Evolutionary conservation across 441 rosid genomes (phyloP), one percentile per base, ranked within the genome.

Genomic region (Euphorbia schlechtendalii): DNA sequence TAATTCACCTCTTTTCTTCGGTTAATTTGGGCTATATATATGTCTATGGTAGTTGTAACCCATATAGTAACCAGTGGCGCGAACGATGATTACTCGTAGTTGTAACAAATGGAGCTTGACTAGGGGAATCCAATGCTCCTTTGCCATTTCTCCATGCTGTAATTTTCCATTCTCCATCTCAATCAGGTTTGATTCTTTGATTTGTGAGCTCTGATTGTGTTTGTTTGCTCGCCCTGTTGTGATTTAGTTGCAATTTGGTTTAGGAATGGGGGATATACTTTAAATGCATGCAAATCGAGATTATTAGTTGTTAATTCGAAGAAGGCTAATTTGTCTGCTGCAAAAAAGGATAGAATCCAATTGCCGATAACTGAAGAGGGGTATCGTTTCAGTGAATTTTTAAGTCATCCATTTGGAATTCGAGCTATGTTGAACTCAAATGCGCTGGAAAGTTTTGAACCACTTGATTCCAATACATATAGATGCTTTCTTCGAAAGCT

Each of bases 401-500:
- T 90, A 68, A 78, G 74, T 49, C 89, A 86, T 27, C 89, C 93
- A n/a, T 80, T 79, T 59, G 97, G 96, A 13, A 74, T 85, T 73
- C 71, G 86, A 67, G 86, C 93, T 59, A 71, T 88, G 54, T 71
- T 90, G 71, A 90, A 88, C 68, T 79, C 88, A 14, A 79, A 77
- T 5, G 81, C 86, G 57, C 71, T 83, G 71, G 76, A 85, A 64
- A 74, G 82, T 69, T 81, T 79, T 71, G 83, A 83, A 52, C 64
- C 71, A 61, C 68, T 88, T 59, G 84, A 82, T 59, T 59, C 70
- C 64, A 74, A 80, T 61, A 79, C 84, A 17, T 91, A 86, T 81
- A 85, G 96, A 77, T 90, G 96, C 81, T 71, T 76, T 61, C 76
- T 90, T 66, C 93, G 88, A 21, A 83, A 80, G 65, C 21, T 90